Evolutionary conservation across 352 stramenopile genomes (phyloP), one percentile per base, ranked within the genome.

Genomic region (Poterioochromonas sp.): DNA sequence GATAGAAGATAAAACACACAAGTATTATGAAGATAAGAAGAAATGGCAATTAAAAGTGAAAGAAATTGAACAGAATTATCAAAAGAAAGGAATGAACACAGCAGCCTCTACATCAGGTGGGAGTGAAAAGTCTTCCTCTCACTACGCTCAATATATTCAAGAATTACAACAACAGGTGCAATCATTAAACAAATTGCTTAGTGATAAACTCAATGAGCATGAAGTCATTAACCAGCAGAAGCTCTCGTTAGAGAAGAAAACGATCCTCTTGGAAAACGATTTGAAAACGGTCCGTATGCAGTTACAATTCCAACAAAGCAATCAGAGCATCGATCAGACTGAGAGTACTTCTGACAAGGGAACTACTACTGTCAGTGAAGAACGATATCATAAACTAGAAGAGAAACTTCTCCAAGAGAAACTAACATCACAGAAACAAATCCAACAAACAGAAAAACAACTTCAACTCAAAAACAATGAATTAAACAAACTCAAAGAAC

Each of bases 21-120:
- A 54, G 29, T 74, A 74, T 39, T 74, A 74, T 54, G 40, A 51
- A 26, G 41, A 58, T 18, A 74, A 74, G 41, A 74, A 74, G 40
- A 54, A 74, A 39, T 74, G 37, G 41, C 65, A 74, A n/a, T 18
- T 8, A 26, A 74, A 51, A 40, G 22, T 74, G 2, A 51, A 37
- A 39, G 65, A 51, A n/a, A 2, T 5, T 54, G 37, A 51, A 34
- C 3, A 74, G 0, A 26, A 35, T n/a, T 20, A 15, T 40, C 18
- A 51, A 8, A 54, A 54, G 18, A 32, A 8, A 69, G 60, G 2
- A 18, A 20, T 39, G 22, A 62, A 62, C 12, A 20, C 43, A 51
- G 43, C 18, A 51, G 43, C 5, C 18, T 51, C 43, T 51, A 51
- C 5, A 20, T 51, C 43, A 51, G 18, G 5, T 51, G 18, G 18